Base-by-base conservation (phyloP, 2,329 filamentous ascomycete species). In the Xylaria sp. region DNA sequence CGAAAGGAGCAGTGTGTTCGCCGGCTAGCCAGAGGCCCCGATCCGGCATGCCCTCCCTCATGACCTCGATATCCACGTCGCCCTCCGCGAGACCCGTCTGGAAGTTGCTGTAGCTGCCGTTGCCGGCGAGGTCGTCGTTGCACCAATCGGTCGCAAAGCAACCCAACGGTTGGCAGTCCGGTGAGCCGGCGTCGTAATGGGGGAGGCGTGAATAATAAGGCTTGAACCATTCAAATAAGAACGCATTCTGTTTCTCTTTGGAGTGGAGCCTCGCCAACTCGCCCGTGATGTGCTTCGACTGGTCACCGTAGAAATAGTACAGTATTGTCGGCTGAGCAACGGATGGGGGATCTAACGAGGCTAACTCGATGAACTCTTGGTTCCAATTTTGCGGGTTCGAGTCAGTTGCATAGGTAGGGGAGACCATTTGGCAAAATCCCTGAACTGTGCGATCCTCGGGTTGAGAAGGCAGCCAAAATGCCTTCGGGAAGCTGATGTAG, bases 1-100 rank as follows among this genome's bases (percentile, higher is more conserved):
- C 86, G 75, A 96, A 96, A 4, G 92, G 92, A 50, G 91, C 88
- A 19, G 91, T 96, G 73, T 96, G 92, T 73, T 96, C 92, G 0
- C 92, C 92, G 0, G 92, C 92, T 61, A 96, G 78, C 92, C 92
- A 96, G 7, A 96, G 68, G 0, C 89, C 86, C 19, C 84, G 76
- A 11, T 84, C 84, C 1, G 86, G 86, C 60, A 89, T 63, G 0
- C 87, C 87, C 39, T 80, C 73, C 2, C 85, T 76, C 72, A 91
- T 82, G 2, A 70, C 72, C 44, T 87, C 81, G 44, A 96, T 84
- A 68, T 95, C 89, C 52, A 78, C 75, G 62, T 92, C 90, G 1
- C 87, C 90, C 5, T 84, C 76, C 61, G 84, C 76, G 43, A 93
- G 68, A 0, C 90, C 91, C 16, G 88, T 78, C 65, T 92, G 91